Conservation (phyloP, 164 flowering plant genomes). For the Umbilicus rupestris region DNA sequence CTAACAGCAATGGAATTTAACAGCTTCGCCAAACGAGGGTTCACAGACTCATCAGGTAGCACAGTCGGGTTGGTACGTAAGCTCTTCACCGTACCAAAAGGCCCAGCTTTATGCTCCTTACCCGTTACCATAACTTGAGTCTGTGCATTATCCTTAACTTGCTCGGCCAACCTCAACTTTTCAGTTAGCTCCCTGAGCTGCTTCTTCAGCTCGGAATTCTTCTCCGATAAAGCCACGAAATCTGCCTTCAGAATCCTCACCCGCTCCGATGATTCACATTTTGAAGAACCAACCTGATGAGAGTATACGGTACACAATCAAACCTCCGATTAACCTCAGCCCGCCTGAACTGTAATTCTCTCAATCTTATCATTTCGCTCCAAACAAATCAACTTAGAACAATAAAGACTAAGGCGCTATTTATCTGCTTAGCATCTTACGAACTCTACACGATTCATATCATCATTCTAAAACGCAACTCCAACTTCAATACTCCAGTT, state of each 20-base stretch:
- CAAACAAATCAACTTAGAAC: background rate
- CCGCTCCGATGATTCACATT: conserved; percentile 58
- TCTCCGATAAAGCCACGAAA: conserved; percentile 32
- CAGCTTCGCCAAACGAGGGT: conserved; percentile 68
- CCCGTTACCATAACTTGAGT: conserved; percentile 44
- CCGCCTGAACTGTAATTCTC: background rate
- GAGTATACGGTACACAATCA: conserved; percentile 3
- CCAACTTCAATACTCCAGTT: background rate
- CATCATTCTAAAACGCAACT: background rate
- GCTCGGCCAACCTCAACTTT: conserved; percentile 61
- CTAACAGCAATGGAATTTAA: conserved; percentile 51
- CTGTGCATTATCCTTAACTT: conserved; percentile 45
- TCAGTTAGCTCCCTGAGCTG: conserved; percentile 51
- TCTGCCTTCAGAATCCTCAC: conserved; percentile 46
- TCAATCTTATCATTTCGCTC: background rate
- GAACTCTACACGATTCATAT: background rate
- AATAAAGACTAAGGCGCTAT: background rate
- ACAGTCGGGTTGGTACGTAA: conserved; percentile 72
- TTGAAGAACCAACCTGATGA: conserved; percentile 33
- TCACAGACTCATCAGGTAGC: conserved; percentile 68
- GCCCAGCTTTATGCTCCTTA: conserved; percentile 65
- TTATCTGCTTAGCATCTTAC: no score
- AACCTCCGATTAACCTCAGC: background rate
- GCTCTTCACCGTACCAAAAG: conserved; percentile 85
- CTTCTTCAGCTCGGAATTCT: conserved; percentile 56